Conservation (phyloP, 2,329 filamentous ascomycete species). For the Aspergillus floridensis region DNA sequence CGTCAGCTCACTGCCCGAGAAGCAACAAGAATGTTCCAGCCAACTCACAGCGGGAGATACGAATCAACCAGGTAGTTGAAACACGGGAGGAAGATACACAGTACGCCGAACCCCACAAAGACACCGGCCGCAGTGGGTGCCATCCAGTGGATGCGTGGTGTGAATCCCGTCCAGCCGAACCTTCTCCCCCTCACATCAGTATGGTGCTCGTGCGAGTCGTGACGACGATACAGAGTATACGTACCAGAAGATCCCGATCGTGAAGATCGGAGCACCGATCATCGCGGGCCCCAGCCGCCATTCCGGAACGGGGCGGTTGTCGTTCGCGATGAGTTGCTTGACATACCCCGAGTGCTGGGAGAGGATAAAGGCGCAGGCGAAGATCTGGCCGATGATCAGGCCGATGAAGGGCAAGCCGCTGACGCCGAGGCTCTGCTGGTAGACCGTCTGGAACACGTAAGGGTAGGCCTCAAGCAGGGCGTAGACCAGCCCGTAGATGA, state of each 20-base stretch:
- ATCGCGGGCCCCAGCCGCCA: constrained; percentile 56
- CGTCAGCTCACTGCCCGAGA: background rate
- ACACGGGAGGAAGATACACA: constrained; percentile 55
- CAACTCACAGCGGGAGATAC: constrained; percentile 51
- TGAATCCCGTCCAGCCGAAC: constrained; percentile 69
- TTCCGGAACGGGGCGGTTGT: constrained; percentile 55
- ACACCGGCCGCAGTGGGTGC: constrained; percentile 45
- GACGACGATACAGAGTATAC: background rate
- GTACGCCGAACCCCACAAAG: constrained; percentile 56
- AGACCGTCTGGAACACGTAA: constrained; percentile 48
- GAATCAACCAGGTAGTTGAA: constrained; percentile 61
- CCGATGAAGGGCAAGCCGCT: constrained; percentile 80
- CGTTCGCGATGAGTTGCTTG: constrained; percentile 66
- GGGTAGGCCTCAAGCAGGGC: constrained; percentile 37
- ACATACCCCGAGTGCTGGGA: constrained; percentile 65
- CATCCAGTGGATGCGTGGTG: constrained; percentile 39
- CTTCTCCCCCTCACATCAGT: background rate
- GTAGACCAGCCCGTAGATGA: constrained; percentile 27
- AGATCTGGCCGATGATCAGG: constrained; percentile 70
- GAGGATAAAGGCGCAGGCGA: constrained; percentile 65
- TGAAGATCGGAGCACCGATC: constrained; percentile 50
- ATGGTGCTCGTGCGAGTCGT: background rate
- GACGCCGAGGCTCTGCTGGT: constrained; percentile 67
- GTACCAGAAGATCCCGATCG: constrained; percentile 67
- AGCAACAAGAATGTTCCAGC: no score